Conservation (phyloP, 2,329 filamentous ascomycete species). For the Fusarium sp. region DNA sequence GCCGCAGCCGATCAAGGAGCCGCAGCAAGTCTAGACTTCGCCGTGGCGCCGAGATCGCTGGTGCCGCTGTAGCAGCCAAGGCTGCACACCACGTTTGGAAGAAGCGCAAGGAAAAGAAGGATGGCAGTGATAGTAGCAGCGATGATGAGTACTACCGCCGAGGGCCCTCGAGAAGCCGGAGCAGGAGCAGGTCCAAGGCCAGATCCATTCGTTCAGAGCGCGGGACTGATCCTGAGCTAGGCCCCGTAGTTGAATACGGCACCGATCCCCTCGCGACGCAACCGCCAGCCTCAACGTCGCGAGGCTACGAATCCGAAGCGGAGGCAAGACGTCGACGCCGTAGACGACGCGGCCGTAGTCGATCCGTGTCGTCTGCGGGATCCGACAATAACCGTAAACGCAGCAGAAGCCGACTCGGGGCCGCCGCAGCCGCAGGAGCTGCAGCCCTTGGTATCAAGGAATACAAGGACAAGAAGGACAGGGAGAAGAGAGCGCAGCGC, state of each 20-base stretch:
- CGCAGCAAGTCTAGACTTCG: slow-evolving; percentile 58
- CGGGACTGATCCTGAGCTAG: slow-evolving; percentile 72
- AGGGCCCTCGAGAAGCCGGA: slow-evolving; percentile 49
- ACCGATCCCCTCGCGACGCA: slow-evolving; percentile 62
- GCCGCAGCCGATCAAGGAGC: slow-evolving; percentile 34
- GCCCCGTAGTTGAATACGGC: slow-evolving; percentile 72
- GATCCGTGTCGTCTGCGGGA: slow-evolving; percentile 45
- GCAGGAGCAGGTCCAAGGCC: slow-evolving; percentile 62
- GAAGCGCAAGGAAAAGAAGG: slow-evolving; percentile 68
- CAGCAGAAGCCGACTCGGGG: slow-evolving; percentile 63
- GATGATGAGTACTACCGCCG: slow-evolving; percentile 50
- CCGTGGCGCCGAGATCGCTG: slow-evolving; percentile 68
- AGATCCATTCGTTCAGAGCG: slow-evolving; percentile 60
- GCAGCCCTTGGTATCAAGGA: slow-evolving; percentile 71
- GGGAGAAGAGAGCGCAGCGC: slow-evolving; percentile 47
- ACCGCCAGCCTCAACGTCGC: slow-evolving; percentile 47
- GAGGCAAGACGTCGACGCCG: slow-evolving; percentile 54
- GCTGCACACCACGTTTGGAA: slow-evolving; percentile 70
- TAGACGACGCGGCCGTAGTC: slow-evolving; percentile 51
- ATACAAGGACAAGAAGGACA: slow-evolving; percentile 58
- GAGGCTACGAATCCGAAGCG: slow-evolving; percentile 59
- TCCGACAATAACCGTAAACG: slow-evolving; percentile 54
- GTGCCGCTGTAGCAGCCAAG: slow-evolving; percentile 67
- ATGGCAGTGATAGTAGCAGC: slow-evolving; percentile 48
- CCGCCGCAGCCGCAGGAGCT: slow-evolving; percentile 67